These are phyloP conservation scores for Dichotomopilus funicola DNA, from an alignment of 2,329 filamentous ascomycete genomes.

Conservation along the genomic window DNA sequence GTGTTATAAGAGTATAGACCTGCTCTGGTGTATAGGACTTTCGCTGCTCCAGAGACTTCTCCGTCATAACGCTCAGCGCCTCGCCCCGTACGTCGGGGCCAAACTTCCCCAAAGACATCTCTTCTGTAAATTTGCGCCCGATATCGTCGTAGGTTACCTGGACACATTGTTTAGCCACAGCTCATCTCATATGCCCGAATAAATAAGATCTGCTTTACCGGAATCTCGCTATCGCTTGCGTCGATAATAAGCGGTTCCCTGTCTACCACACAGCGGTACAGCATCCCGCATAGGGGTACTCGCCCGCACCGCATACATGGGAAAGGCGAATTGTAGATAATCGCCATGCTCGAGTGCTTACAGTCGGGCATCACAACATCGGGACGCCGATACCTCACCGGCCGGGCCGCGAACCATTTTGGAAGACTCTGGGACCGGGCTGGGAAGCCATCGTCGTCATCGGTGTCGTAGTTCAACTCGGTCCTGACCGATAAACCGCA, in stretches of 20 bases:
- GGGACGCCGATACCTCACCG: too few species aligned
- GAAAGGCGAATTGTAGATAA: constrained; percentile 49
- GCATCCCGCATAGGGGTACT: constrained; percentile 56
- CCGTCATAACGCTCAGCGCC: constrained; percentile 39
- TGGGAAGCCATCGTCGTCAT: too few species aligned
- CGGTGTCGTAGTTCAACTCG: too few species aligned
- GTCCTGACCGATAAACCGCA: too few species aligned
- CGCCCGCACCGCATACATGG: constrained; percentile 54
- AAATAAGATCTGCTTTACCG: constrained; percentile 8
- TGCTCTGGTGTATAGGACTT: constrained; percentile 42
- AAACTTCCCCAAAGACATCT: constrained; percentile 32
- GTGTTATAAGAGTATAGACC: constrained; percentile 40
- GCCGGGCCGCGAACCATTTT: too few species aligned
- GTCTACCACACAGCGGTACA: constrained; percentile 69
- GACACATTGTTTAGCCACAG: background rate
- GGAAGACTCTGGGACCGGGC: too few species aligned
- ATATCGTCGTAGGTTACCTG: constrained; percentile 32
- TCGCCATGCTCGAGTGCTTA: constrained; percentile 62
- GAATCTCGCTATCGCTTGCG: constrained; percentile 21
- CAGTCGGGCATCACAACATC: constrained; percentile 35
- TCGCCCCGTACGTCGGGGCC: constrained; percentile 38
- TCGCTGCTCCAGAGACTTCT: constrained; percentile 38
- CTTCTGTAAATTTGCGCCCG: constrained; percentile 27
- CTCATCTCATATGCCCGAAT: background rate
- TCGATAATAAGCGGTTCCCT: constrained; percentile 37